phyloP scores from a whole-genome alignment of 2,329 filamentous ascomycete species.

The Fusarium staphyleae region DNA sequence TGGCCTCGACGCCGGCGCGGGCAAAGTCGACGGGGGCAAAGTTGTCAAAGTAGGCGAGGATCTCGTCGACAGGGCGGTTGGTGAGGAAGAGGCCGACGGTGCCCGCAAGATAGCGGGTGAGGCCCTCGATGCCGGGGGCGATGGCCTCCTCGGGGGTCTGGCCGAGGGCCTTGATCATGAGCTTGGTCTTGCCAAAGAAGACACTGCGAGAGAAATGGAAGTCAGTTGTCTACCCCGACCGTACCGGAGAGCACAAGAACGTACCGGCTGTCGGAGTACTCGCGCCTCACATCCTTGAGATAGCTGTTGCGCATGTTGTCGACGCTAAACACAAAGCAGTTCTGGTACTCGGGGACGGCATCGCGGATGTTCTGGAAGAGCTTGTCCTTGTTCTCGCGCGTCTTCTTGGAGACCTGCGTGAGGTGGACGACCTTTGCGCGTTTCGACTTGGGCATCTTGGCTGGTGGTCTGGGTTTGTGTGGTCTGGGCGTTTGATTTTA shows the following conservation, averaged over 20 bases:
- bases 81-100: conserved; percentile 92
- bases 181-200: conserved; percentile 99
- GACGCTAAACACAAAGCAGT: conserved; percentile 92
- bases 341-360: conserved; percentile 82
- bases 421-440: conserved; percentile 88
- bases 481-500: neutral
- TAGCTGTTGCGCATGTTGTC: conserved; percentile 99
- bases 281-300: conserved; percentile 85
- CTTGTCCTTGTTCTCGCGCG: conserved; percentile 86
- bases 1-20: conserved; percentile 79
- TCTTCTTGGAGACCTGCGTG: conserved; percentile 91
- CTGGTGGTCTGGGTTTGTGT: conserved; percentile 10
- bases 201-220: conserved; percentile 60
- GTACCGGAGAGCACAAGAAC: conserved; percentile 37
- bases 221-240: conserved; percentile 7
- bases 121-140: conserved; percentile 76
- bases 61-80: conserved; percentile 71
- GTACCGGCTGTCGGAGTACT: conserved; percentile 85
- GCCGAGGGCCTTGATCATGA: conserved; percentile 96
- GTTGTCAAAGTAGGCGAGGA: conserved; percentile 75
- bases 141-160: conserved; percentile 78
- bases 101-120: conserved; percentile 75
- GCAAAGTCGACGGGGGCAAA: conserved; percentile 87
- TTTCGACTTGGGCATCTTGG: conserved; percentile 93
- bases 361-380: conserved; percentile 90